phyloP scores from a whole-genome alignment of 768 basidiomycete species.

The Pleurotus eryngii region DNA sequence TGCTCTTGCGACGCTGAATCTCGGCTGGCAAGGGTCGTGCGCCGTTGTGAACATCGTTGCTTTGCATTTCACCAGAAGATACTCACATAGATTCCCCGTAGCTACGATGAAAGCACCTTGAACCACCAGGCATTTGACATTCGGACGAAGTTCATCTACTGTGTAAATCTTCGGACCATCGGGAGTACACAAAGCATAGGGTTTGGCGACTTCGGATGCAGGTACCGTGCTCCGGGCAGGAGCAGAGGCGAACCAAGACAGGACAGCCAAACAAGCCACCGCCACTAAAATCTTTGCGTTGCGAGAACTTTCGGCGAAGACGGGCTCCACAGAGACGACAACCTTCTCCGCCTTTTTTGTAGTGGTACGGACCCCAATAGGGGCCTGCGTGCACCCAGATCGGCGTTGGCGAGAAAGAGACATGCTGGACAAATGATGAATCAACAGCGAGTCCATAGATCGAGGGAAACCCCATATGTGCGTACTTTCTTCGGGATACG shows the following conservation, averaged over 20 bases:
- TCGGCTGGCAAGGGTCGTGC: constrained; percentile 29
- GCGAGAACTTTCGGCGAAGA: neutral
- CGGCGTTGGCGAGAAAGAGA: neutral
- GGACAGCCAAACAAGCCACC: constrained; percentile 8
- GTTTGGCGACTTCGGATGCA: neutral
- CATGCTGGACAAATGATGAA: neutral
- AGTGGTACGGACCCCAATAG: neutral
- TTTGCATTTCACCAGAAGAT: constrained; percentile 1
- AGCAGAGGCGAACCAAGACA: constrained; percentile 11
- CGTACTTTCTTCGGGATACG: too few species aligned
- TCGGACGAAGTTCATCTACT: constrained; percentile 52
- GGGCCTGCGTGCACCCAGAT: neutral
- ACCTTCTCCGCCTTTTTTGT: neutral
- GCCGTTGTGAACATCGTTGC: neutral
- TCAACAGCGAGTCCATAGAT: too few species aligned
- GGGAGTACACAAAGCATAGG: constrained; percentile 64
- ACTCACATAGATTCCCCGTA: constrained; percentile 55
- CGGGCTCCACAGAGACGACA: neutral
- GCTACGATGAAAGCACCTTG: constrained; percentile 46
- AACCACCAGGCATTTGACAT: constrained; percentile 64
- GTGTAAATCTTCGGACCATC: constrained; percentile 56
- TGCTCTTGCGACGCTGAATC: constrained; percentile 28
- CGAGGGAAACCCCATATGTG: too few species aligned
- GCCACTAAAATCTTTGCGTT: neutral
- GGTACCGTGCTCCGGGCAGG: neutral